These are phyloP conservation scores for Ascochyta rabiei DNA, from an alignment of 2,329 filamentous ascomycete species.

Conservation along the genomic window DNA sequence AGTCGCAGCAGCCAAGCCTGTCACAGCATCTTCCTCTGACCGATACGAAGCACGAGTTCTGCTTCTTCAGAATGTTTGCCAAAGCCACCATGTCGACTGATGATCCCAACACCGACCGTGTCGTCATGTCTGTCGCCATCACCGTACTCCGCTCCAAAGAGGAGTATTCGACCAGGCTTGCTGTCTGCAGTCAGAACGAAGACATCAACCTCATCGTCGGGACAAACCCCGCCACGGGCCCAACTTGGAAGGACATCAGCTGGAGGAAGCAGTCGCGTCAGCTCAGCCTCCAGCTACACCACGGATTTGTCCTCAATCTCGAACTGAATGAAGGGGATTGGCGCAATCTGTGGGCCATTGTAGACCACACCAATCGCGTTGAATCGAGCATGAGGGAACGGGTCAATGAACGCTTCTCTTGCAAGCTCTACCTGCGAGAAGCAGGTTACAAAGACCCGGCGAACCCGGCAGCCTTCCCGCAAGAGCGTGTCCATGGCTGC, in stretches of 20 bases:
- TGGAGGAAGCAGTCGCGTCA: conserved; percentile 74
- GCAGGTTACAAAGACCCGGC: conserved; percentile 82
- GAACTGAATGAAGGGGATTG: conserved; percentile 79
- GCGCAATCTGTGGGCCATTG: conserved; percentile 78
- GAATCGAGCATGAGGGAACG: conserved; percentile 72
- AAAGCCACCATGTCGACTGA: conserved; percentile 76
- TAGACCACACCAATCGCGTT: conserved; percentile 81
- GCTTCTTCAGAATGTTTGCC: conserved; percentile 78
- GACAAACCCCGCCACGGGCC: conserved; percentile 68
- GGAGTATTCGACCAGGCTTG: conserved; percentile 72
- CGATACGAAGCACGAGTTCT: conserved; percentile 76
- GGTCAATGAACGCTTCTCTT: conserved; percentile 72
- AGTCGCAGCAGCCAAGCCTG: conserved; percentile 54
- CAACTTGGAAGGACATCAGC: conserved; percentile 80
- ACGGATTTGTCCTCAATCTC: conserved; percentile 75
- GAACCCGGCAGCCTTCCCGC: conserved; percentile 74
- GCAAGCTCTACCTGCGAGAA: conserved; percentile 70
- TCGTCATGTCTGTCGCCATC: conserved; percentile 74
- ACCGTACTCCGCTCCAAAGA: conserved; percentile 74
- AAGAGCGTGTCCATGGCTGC: conserved; percentile 73
- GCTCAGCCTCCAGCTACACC: conserved; percentile 73
- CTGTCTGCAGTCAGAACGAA: conserved; percentile 80
- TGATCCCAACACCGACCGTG: conserved; percentile 68
- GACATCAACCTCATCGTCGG: conserved; percentile 77
- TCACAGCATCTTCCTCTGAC: conserved; percentile 75